Conservation (phyloP, 1,284 basidiomycete genomes). For the Ustilago tritici region DNA sequence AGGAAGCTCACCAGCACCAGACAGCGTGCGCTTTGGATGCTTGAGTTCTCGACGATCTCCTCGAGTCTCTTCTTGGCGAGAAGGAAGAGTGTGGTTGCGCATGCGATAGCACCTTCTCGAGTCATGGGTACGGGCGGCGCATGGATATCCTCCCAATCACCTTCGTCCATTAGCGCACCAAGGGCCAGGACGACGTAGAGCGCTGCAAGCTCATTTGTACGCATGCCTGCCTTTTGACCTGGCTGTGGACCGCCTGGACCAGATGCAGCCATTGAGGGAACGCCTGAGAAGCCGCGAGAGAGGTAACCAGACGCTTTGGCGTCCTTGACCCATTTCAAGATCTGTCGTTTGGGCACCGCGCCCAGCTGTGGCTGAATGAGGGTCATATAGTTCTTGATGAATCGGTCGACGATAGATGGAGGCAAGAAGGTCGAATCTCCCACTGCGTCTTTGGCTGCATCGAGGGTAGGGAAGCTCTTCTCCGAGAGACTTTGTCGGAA, state of each 20-base stretch:
- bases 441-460: constrained; percentile 34
- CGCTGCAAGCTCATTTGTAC: constrained; percentile 49
- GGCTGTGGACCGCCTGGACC: constrained; percentile 22
- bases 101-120: constrained; percentile 42
- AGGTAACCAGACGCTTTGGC: constrained; percentile 46
- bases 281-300: constrained; percentile 47
- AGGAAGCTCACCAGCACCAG: constrained; percentile 53
- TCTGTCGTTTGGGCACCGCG: constrained; percentile 44
- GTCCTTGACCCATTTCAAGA: constrained; percentile 52
- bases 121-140: constrained; percentile 45
- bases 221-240: constrained; percentile 27
- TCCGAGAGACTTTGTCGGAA: constrained; percentile 41
- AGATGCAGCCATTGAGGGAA: constrained; percentile 29
- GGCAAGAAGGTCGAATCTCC: constrained; percentile 51
- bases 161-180: constrained; percentile 50
- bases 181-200: constrained; percentile 48
- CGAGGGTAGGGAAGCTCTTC: constrained; percentile 41
- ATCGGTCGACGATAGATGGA: constrained; percentile 50
- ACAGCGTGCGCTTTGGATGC: constrained; percentile 49
- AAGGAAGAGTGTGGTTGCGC: constrained; percentile 43
- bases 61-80: constrained; percentile 49
- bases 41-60: constrained; percentile 53
- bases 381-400: constrained; percentile 52
- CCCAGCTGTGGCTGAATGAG: constrained; percentile 50
- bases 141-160: constrained; percentile 45